These are phyloP conservation scores for Solanum chiquidenum DNA, from an alignment of 257 asterid genomes.

Conservation along the genomic window DNA sequence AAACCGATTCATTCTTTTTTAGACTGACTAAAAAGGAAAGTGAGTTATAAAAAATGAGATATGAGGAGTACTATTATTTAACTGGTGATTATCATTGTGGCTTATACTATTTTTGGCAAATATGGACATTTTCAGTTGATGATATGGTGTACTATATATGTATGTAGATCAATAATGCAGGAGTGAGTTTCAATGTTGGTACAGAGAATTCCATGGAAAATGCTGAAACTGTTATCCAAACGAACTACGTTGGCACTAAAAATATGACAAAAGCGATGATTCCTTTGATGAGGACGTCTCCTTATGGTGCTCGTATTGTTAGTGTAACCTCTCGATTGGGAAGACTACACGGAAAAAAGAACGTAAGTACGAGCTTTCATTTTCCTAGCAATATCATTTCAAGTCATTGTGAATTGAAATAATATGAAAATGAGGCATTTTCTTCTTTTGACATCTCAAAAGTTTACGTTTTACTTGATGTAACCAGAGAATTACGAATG, in stretches of 20 bases:
- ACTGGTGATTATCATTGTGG: background rate
- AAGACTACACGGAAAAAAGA: background rate
- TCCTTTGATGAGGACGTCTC: background rate
- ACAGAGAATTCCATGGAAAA: background rate
- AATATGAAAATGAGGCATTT: too few species aligned
- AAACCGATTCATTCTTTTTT: background rate
- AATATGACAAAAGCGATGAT: background rate
- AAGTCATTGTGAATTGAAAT: too few species aligned
- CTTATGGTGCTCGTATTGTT: background rate
- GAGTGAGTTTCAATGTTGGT: background rate
- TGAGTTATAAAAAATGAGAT: too few species aligned
- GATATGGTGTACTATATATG: background rate
- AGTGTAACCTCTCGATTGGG: background rate
- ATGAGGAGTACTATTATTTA: too few species aligned
- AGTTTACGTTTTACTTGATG: background rate
- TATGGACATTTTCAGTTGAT: background rate
- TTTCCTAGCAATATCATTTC: too few species aligned
- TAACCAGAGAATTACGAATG: constrained; percentile 53
- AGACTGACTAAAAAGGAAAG: background rate
- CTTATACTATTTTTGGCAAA: background rate
- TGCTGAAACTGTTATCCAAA: background rate
- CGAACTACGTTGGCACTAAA: background rate
- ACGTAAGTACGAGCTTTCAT: background rate
- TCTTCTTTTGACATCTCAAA: background rate
- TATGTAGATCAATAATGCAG: background rate